Evolutionary conservation across 2,329 filamentous ascomycete genomes (phyloP), one percentile per base, ranked within the genome.

Genomic region (Corniculantispora saksenae): DNA sequence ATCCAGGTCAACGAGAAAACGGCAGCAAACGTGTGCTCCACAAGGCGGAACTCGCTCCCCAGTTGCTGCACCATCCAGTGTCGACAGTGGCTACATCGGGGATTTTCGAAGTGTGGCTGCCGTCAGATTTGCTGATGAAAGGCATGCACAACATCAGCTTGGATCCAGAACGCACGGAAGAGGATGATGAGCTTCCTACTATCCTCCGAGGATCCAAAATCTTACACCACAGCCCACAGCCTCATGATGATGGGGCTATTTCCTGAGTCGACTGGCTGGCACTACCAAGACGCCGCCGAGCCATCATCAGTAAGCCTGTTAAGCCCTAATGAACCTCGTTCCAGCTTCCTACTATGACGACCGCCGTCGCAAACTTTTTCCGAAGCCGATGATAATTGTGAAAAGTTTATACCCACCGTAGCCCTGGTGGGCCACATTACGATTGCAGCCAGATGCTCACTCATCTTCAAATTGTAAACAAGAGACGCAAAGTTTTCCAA

Each of bases 101-200:
- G 35, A 59, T 21, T 38, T 60, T 48, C 58, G 15, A 47, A 17
- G 15, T 25, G 21, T 12, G 43, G 40, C 25, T 63, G 40, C 23
- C n/a, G 60, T 56, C 60, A 56, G 60, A 62, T 51, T 19, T 62
- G 61, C 61, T 63, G 61, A 50, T 43, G 43, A 29, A 38, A 63
- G 43, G 48, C n/a, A 56, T 63, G 61, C 61, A 50, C 29, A 19
- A 23, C 53, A 56, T 40, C 61, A 40, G 40, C 19, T 15, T 12
- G 4, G 61, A 56, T 61, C 25, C 23, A 29, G n/a, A 47, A 48
- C 27, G 19, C 15, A 23, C 29, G 29, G 21, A 50, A 21, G 27
- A 56, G 48, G 21, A 23, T n/a, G 35, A 45, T 3, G 7, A 15
- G 17, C 12, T 21, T 43, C 19, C 57, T 48, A 17, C n/a, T n/a